phyloP scores from a whole-genome alignment of 768 basidiomycete genomes.

The Russula griseocarnosa region DNA sequence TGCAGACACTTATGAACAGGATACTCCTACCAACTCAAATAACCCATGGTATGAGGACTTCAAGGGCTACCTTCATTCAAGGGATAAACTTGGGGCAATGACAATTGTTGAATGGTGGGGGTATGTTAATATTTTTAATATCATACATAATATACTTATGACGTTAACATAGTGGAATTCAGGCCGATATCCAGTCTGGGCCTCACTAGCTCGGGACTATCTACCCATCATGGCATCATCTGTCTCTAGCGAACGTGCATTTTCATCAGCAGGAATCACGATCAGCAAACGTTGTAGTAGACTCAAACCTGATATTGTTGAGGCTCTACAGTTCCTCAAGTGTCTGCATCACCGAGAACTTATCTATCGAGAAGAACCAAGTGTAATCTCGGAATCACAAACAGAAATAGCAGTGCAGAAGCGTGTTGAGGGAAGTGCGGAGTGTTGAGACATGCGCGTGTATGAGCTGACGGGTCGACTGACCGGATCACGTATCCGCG shows the following conservation, averaged over 20 bases:
- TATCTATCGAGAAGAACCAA: constrained; percentile 17
- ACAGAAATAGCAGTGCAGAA: no score
- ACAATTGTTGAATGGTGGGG: constrained; percentile 20
- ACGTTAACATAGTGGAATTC: constrained; percentile 25
- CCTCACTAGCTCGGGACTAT: not conserved
- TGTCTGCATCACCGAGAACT: constrained; percentile 27
- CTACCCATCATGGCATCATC: no score
- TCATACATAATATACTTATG: not conserved
- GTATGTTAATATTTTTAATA: not conserved
- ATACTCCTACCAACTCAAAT: no score
- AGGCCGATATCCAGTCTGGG: constrained; percentile 36
- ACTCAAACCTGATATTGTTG: constrained; percentile 31
- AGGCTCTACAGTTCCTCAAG: constrained; percentile 32
- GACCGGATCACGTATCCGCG: no score
- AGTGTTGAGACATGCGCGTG: no score
- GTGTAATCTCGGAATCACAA: no score
- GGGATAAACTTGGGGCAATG: not conserved
- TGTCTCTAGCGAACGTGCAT: constrained; percentile 35
- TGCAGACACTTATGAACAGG: no score
- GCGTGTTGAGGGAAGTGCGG: no score
- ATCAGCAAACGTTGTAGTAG: constrained; percentile 32
- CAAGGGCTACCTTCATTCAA: not conserved
- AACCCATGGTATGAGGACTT: not conserved
- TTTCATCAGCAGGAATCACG: constrained; percentile 41
- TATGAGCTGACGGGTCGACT: no score